Conservation (phyloP, 306 rosid species). For the Acacia crassicarpa region DNA sequence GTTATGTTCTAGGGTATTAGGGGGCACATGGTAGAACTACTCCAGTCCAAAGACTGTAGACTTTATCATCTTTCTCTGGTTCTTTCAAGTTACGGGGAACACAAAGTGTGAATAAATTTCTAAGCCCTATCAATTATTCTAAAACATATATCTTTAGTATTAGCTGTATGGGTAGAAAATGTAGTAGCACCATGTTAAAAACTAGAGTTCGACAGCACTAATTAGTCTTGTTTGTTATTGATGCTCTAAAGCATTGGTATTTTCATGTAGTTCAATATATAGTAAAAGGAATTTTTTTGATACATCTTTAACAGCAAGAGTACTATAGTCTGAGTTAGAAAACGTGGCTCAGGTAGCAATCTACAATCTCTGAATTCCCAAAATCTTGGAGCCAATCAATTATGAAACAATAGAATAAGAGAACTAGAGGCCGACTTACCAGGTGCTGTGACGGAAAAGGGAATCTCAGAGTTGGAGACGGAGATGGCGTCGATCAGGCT, state of each 20-base stretch:
- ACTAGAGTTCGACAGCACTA: neutral
- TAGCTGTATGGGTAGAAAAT: neutral
- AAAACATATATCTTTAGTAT: neutral
- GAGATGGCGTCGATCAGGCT: too few relatives aligned
- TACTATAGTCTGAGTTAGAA: constrained; percentile 3
- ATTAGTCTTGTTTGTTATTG: neutral
- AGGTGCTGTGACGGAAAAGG: too few relatives aligned
- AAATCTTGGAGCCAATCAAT: constrained; percentile 25
- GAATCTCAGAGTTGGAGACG: too few relatives aligned
- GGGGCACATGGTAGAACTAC: neutral
- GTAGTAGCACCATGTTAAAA: neutral
- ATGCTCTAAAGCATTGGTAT: neutral
- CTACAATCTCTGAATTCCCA: constrained; percentile 11
- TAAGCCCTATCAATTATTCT: neutral
- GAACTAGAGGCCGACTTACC: too few relatives aligned
- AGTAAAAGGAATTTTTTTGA: constrained; percentile 17
- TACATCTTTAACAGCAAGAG: neutral
- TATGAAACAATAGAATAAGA: neutral
- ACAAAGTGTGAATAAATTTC: too few relatives aligned
- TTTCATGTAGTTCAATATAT: neutral
- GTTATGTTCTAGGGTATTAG: too few relatives aligned
- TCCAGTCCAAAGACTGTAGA: constrained; percentile 7
- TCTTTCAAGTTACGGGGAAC: constrained; percentile 19
- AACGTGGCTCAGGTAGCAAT: neutral
- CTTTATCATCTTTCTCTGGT: neutral